These are phyloP conservation scores for Podila verticillata DNA, from an alignment of 192 early-diverging fungal species.

Conservation along the genomic window DNA sequence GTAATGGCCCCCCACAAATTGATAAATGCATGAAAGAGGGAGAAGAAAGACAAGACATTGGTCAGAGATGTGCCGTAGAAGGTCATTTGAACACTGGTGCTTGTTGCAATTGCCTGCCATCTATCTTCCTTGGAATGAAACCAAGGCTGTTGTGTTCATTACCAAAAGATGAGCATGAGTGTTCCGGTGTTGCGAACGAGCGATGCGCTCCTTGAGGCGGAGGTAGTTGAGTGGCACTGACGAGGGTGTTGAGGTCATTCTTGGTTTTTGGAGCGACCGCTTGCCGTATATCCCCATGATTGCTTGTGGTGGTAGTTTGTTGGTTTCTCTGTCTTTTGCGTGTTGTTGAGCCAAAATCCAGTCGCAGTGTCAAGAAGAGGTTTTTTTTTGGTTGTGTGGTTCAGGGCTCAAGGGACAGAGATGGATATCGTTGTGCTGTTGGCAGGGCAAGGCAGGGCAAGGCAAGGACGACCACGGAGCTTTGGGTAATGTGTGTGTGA, in stretches of 20 bases:
- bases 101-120: not conserved
- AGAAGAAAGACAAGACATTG: not conserved
- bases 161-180: constrained; percentile 6
- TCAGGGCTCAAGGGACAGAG: too few relatives aligned
- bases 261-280: not conserved
- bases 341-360: not conserved
- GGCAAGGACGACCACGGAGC: too few relatives aligned
- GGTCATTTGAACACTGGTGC: not conserved
- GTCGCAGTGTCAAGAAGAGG: too few relatives aligned
- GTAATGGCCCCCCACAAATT: too few relatives aligned
- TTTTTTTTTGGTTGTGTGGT: too few relatives aligned
- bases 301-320: not conserved
- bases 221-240: constrained; percentile 4
- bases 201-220: constrained; percentile 28
- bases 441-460: not conserved
- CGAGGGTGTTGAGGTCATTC: not conserved
- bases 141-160: not conserved
- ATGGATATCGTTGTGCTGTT: too few relatives aligned
- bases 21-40: too few relatives aligned
- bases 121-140: too few relatives aligned
- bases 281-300: constrained; percentile 12
- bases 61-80: not conserved
- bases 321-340: too few relatives aligned
- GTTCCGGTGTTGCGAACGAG: constrained; percentile 8
- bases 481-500: too few relatives aligned